Percentiles rank a stretch among this genome's conserved stretches.
Conservation (phyloP, 164 flowering plant genomes). For the Buxus sempervirens region DNA sequence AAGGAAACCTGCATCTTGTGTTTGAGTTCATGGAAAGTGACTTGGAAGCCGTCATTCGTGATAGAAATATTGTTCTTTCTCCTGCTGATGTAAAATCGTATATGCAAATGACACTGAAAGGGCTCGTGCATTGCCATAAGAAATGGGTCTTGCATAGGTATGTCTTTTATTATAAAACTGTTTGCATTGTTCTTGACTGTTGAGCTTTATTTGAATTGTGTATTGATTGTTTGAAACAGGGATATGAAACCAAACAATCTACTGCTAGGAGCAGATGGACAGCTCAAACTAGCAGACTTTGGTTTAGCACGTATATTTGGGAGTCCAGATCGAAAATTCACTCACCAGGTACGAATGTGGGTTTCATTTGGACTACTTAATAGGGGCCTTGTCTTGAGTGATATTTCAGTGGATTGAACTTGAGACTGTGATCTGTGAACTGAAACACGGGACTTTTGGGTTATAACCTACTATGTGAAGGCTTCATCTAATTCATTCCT, state of each 20-base stretch:
- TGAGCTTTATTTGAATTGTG: conserved; percentile 4
- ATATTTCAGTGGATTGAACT: background rate
- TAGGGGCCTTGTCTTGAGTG: background rate
- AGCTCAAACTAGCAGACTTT: conserved; percentile 92
- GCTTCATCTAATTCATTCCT: too few species aligned
- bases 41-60: conserved; percentile 93
- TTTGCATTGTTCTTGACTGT: background rate
- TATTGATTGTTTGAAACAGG: conserved; percentile 36
- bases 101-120: conserved; percentile 92
- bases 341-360: conserved; percentile 99
- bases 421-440: too few species aligned
- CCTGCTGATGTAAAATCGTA: conserved; percentile 90
- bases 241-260: conserved; percentile 99
- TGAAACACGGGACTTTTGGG: too few species aligned
- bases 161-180: background rate
- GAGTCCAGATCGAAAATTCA: conserved; percentile 88
- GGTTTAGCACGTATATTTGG: conserved; percentile 97
- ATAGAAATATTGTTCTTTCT: conserved; percentile 84
- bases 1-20: conserved; percentile 91
- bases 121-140: conserved; percentile 86
- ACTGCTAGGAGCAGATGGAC: conserved; percentile 82
- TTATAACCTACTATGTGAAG: too few species aligned
- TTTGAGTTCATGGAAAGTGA: conserved; percentile 99
- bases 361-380: too few species aligned
- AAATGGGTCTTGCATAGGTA: conserved; percentile 98